A percentile compares a stretch with the other conserved stretches of the same genome.
These are phyloP conservation scores for Babesia bovis DNA, from an alignment of 169 alveolate species.

Conservation along the genomic window DNA sequence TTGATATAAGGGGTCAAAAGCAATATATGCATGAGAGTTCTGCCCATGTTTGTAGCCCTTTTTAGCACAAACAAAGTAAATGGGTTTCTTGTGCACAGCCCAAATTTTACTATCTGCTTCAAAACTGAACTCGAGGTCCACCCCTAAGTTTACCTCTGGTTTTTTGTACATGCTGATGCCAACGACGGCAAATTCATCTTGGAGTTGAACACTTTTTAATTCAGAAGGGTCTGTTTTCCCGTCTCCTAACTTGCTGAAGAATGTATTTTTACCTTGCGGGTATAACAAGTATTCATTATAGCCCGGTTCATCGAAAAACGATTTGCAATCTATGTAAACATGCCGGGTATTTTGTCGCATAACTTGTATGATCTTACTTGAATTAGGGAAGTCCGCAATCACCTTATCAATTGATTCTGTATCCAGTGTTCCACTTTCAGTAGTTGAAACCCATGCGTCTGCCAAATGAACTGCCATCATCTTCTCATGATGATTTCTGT, in stretches of 20 bases:
- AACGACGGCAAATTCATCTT: constrained; percentile 24
- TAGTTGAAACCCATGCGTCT: not conserved
- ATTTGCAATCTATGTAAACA: not conserved
- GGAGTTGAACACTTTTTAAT: constrained; percentile 12
- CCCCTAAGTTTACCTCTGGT: constrained; percentile 7
- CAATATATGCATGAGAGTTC: constrained; percentile 13
- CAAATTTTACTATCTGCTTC: constrained; percentile 14
- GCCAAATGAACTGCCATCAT: not conserved
- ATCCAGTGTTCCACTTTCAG: not conserved
- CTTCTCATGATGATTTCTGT: not conserved
- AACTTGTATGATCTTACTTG: not conserved
- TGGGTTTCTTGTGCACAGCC: constrained; percentile 29
- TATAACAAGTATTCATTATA: not conserved
- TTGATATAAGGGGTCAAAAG: constrained; percentile 34
- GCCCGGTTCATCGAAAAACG: not conserved
- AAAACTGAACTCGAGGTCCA: constrained; percentile 26
- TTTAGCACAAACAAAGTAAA: constrained; percentile 39
- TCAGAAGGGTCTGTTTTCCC: constrained; percentile 1
- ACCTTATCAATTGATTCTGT: not conserved
- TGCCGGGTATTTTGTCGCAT: not conserved
- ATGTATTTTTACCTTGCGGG: constrained; percentile 26
- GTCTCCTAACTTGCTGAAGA: not conserved
- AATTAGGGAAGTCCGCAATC: not conserved
- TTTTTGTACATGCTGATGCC: constrained; percentile 45
- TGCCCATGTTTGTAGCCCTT: not conserved